Evolutionary conservation across 805 yeast genomes (phyloP), one percentile per base, ranked within the genome.

Genomic region (Clavispora asparagi): DNA sequence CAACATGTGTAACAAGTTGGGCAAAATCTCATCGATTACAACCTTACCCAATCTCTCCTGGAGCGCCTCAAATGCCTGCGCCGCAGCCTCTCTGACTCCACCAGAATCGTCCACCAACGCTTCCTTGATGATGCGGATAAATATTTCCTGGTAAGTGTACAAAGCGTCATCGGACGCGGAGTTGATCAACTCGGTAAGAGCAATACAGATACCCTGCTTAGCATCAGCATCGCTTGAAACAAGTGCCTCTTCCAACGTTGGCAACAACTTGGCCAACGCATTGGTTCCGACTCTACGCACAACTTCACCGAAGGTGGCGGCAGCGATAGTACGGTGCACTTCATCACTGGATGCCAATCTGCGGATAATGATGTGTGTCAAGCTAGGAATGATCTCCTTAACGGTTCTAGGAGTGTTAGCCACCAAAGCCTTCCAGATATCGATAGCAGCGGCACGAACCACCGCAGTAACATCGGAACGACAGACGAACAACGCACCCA

Each of bases 131-230:
- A 92, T 86, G 26, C 72, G 73, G 52, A 92, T 85, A 58, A 94
- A 81, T 1, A 74, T 71, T 5, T 73, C 78, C 67, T 88, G 88
- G 67, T 81, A 84, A 52, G 79, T 81, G 26, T 60, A 69, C 48
- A 92, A 73, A 7, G 81, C 77, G 13, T 81, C 86, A 4, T 70
- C 63, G 9, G 80, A 71, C 4, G 95, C 79, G 0, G 96, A 86
- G 53, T 81, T 83, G 51, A 91, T 82, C 51, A 94, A 80, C 63
- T 91, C 98, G 39, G 82, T 79, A 41, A 90, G 73, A 8, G 99
- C 99, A 63, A 92, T 82, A 73, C 99, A 94, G 43, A 94, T 88
- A 73, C 99, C 99, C 71, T 91, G 95, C 62, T 87, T 87, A 32
- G 95, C 85, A 61, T 85, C 94, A n/a, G 87, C 71, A 57, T 86